Evolutionary conservation across 805 yeast species (phyloP), one percentile per base, ranked within the genome.

Genomic region (Candida taoyuanica): DNA sequence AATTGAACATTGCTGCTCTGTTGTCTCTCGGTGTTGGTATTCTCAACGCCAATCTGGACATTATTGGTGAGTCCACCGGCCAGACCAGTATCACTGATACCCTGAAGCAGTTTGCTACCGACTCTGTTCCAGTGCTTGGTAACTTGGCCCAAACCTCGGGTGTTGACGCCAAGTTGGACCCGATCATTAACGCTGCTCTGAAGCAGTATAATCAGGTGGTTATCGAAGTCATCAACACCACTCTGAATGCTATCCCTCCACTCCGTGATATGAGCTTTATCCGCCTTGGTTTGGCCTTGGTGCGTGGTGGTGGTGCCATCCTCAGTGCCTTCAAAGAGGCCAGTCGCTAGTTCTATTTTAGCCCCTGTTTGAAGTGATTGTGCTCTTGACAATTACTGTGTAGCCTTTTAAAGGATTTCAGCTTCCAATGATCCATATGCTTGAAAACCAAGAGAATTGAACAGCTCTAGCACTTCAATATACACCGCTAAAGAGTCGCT

Each of bases 271-370:
- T 18, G 31, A 38, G 19, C 34, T 13, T 29, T 21, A 29, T 38
- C 15, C 15, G 36, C 7, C 26, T 29, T 13, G 41, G 37, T 11
- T 24, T 38, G 16, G 25, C 17, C 15, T 17, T 37, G 17, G 15
- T 29, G 11, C 29, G 36, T 29, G 33, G 32, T 11, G 21, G 17
- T 5, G 3, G 17, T 13, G 23, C 34, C 17, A 13, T 38, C 16
- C 27, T 38, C 19, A 7, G 23, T 2, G 41, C 39, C 35, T 25
- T 38, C 24, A 31, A 44, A 40, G 21, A 46, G 36, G 39, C 39
- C n/a, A 29, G 6, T n/a, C 15, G 14, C 14, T 15, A 17, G 14
- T 13, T 34, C 34, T 32, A 21, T 21, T 21, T 21, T 21, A 7
- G 11, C 24, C 24, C 7, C 9, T 21, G 7, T 21, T n/a, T n/a